Conservation (phyloP, 306 rosid genomes). For the Pyrus bretschneideri region DNA sequence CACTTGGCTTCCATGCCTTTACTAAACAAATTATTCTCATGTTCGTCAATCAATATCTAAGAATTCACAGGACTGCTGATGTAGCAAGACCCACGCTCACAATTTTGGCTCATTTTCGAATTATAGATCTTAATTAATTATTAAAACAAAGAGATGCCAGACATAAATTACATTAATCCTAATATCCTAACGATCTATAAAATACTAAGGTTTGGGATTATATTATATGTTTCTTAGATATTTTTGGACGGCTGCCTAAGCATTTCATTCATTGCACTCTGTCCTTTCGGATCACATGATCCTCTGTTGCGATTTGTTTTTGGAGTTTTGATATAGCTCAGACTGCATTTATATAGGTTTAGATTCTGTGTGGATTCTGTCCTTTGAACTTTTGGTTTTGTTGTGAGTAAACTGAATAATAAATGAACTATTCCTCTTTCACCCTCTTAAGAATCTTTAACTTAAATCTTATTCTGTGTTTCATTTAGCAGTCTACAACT, state of each 20-base stretch:
- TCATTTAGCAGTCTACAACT: slow-evolving; percentile 46
- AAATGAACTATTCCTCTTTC: background rate
- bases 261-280: background rate
- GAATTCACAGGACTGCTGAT: background rate
- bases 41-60: background rate
- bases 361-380: background rate
- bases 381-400: background rate
- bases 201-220: background rate
- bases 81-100: background rate
- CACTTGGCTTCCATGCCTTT: background rate
- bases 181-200: background rate
- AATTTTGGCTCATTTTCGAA: background rate
- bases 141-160: background rate
- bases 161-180: background rate
- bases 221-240: background rate
- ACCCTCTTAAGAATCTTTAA: too few species aligned
- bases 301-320: background rate
- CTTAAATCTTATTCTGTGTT: slow-evolving; percentile 5
- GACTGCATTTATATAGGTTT: background rate
- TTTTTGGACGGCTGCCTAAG: background rate
- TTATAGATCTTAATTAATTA: background rate
- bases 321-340: background rate
- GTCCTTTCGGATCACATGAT: background rate
- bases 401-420: background rate
- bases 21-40: background rate